Evolutionary conservation across 2,329 filamentous ascomycete species (phyloP).

Genomic region (Colletotrichum lindemuthianum): DNA sequence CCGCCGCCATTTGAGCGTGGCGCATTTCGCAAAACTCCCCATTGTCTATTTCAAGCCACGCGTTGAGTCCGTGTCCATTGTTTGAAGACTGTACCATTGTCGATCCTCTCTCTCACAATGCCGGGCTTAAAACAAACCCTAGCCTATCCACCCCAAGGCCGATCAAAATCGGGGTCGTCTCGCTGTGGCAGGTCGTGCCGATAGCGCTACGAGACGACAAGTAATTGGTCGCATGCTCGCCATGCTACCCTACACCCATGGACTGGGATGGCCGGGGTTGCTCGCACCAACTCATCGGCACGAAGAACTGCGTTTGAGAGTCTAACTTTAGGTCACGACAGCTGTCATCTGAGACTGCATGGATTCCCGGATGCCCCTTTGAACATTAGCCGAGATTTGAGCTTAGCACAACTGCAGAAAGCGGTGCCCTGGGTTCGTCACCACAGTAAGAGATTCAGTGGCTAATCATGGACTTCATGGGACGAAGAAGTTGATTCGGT

Average conservation of each 20-base stretch:
- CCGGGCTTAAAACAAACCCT: too few relatives aligned
- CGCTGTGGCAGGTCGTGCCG: constrained; percentile 28
- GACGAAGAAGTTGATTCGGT: too few relatives aligned
- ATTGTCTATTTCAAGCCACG: too few relatives aligned
- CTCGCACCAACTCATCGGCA: constrained; percentile 4
- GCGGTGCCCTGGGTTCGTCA: neutral
- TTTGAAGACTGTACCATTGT: neutral
- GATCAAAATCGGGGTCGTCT: constrained; percentile 14
- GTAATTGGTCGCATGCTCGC: constrained; percentile 12
- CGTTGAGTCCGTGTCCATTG: too few relatives aligned
- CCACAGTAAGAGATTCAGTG: too few relatives aligned
- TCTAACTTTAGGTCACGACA: constrained; percentile 32
- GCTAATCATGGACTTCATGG: too few relatives aligned
- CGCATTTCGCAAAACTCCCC: neutral
- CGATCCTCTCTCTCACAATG: too few relatives aligned
- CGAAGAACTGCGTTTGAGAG: constrained; percentile 20
- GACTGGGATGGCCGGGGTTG: neutral
- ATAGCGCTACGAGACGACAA: neutral
- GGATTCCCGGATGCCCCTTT: neutral
- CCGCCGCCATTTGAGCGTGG: neutral
- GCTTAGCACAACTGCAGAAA: neutral
- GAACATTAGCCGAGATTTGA: constrained; percentile 9
- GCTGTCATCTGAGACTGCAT: constrained; percentile 31
- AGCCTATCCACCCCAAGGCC: neutral
- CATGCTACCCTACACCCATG: neutral